Evolutionary conservation across 371 early-diverging fungal genomes (phyloP), one percentile per base, ranked within the genome.

Genomic region (Syncephalastrum racemosum): DNA sequence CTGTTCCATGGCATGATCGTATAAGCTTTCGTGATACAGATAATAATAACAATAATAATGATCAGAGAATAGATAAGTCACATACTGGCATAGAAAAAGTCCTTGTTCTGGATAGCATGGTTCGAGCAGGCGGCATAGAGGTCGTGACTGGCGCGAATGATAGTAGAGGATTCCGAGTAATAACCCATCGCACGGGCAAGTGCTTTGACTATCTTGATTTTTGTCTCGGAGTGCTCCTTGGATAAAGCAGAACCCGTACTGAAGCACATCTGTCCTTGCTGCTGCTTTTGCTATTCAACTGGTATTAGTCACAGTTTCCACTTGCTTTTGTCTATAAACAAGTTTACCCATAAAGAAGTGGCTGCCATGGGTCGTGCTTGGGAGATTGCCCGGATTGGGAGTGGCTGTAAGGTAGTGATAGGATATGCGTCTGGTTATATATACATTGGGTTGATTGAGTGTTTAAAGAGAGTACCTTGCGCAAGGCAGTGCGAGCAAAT

Each of bases 391-490:
- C 27, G 54, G 27, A 44, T 43, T 8, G 15, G 23, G 41, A 16
- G n/a, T 19, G 39, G 24, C 24, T 24, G 43, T 13, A 41, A 42
- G 15, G 0, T 1, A 53, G 12, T 36, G 22, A 22, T 6, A 49
- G 18, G n/a, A 39, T 6, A 25, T n/a, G 7, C 18, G 12, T 1
- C n/a, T n/a, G n/a, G n/a, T n/a, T n/a, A n/a, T n/a, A 8, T 31
- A 8, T 31, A 31, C 36, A 31, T 5, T 8, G 36, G 12, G 10
- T 8, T 0, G 10, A 31, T 31, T 10, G 36, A 31, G 6, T 31
- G 36, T 5, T 4, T 2, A 5, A 31, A 31, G 10, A 31, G 36
- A 96, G 94, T 52, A 97, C 97, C 82, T 85, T 94, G 74, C 75
- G 81, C 70, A 91, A 92, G 82, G 84, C 94, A 67, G 31, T 42